phyloP scores from a whole-genome alignment of 192 early-diverging fungal genomes.

The Coemansia sp. region DNA sequence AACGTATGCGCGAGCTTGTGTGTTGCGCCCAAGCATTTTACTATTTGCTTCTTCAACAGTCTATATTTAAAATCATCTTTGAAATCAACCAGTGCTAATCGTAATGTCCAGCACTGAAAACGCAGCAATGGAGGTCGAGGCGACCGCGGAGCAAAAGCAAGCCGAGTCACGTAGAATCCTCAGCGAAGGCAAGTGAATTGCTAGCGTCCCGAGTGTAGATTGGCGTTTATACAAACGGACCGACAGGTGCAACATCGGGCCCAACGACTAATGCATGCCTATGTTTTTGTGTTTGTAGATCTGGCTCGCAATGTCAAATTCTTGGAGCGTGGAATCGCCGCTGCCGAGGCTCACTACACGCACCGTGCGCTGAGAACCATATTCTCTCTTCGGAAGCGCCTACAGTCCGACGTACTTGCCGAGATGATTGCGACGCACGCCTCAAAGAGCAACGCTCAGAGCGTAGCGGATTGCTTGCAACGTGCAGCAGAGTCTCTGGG shows the following conservation, averaged over 20 bases:
- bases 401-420: constrained; percentile 67
- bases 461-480: constrained; percentile 27
- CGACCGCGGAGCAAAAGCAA: constrained; percentile 44
- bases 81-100: not conserved
- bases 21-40: not conserved
- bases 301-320: constrained; percentile 84
- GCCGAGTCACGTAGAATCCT: constrained; percentile 51
- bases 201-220: not conserved
- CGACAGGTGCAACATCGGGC: not conserved
- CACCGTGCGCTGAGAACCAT: constrained; percentile 86
- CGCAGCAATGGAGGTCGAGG: constrained; percentile 50
- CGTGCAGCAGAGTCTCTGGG: constrained; percentile 12
- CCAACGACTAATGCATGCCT: not conserved
- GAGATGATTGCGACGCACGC: constrained; percentile 61
- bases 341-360: constrained; percentile 85
- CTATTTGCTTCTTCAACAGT: no score
- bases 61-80: not conserved
- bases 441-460: constrained; percentile 19
- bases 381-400: constrained; percentile 76
- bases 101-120: constrained; percentile 34
- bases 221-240: not conserved
- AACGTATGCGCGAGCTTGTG: no score
- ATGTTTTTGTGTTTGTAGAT: constrained; percentile 62
- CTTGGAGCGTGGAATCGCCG: constrained; percentile 80
- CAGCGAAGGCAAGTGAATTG: constrained; percentile 41